Evolutionary conservation across 73 alveolate species (phyloP).

Genomic region (Tetrahymena elliotti): DNA sequence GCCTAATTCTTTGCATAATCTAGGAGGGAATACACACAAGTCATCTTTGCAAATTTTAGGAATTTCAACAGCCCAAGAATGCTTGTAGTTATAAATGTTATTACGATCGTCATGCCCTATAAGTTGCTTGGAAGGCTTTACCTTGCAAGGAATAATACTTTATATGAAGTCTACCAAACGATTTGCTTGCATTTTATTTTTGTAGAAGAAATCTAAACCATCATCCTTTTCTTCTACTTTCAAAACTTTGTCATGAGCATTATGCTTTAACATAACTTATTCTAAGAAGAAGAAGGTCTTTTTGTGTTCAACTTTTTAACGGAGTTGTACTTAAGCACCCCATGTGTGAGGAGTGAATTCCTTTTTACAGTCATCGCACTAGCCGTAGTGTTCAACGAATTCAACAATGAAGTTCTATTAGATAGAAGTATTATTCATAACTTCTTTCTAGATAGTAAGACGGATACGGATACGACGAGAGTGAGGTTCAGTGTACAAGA

Average conservation of each 20-base stretch:
- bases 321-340: conserved; percentile 84
- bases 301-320: conserved; percentile 91
- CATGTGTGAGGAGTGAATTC: conserved; percentile 97
- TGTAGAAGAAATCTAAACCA: conserved; percentile 96
- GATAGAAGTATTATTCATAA: conserved; percentile 66
- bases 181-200: conserved; percentile 81
- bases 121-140: conserved; percentile 78
- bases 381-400: conserved; percentile 79
- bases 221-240: conserved; percentile 85
- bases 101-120: conserved; percentile 90
- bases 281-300: conserved; percentile 90
- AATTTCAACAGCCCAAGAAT: conserved; percentile 82
- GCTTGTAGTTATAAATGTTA: conserved; percentile 74
- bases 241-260: conserved; percentile 79
- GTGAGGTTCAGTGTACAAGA: conserved; percentile 96
- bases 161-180: conserved; percentile 83
- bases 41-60: conserved; percentile 97
- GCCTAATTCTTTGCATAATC: conserved; percentile 79
- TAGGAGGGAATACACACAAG: conserved; percentile 78
- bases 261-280: conserved; percentile 86
- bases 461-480: conserved; percentile 86
- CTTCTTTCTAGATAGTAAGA: conserved; percentile 88
- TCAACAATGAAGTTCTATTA: conserved; percentile 70
- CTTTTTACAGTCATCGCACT: conserved; percentile 95
- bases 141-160: conserved; percentile 63